A percentile compares a stretch with the other conserved stretches of the same genome.
Evolutionary conservation across 495 filamentous ascomycete genomes (phyloP).

Genomic region (Penicillium fimorum): DNA sequence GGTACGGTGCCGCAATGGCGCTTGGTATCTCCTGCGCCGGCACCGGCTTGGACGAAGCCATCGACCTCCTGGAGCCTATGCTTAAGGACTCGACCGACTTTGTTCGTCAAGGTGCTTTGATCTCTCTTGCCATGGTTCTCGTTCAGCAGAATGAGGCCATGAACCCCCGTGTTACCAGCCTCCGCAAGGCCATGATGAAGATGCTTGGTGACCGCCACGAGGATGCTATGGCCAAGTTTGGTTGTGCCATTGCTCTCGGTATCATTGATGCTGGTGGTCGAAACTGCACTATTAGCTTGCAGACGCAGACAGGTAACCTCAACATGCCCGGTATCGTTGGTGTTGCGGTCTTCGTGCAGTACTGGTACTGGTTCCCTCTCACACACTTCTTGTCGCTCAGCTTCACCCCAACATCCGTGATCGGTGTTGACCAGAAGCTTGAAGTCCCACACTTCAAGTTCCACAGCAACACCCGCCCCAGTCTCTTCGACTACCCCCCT

Average conservation of each 20-base stretch:
- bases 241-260: constrained; percentile 87
- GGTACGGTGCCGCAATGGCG: constrained; percentile 97
- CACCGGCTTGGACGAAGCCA: constrained; percentile 93
- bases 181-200: constrained; percentile 84
- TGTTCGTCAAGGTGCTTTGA: constrained; percentile 95
- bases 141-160: constrained; percentile 95
- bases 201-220: constrained; percentile 94
- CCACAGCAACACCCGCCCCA: constrained; percentile 89
- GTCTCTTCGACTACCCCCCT: constrained; percentile 96
- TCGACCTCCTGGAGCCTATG: constrained; percentile 97
- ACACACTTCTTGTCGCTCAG: constrained; percentile 95
- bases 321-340: constrained; percentile 98
- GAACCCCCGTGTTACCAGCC: constrained; percentile 82
- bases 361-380: constrained; percentile 99
- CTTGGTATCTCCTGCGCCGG: constrained; percentile 97
- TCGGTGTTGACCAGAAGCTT: constrained; percentile 88
- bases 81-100: constrained; percentile 99
- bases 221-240: constrained; percentile 99
- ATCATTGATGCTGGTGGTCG: constrained; percentile 98
- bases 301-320: constrained; percentile 95
- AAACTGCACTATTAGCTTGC: constrained; percentile 96
- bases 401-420: constrained; percentile 91
- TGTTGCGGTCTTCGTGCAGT: constrained; percentile 97
- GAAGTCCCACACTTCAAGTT: constrained; percentile 96
- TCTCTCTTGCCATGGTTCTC: constrained; percentile 94